Evolutionary conservation across 768 basidiomycete genomes (phyloP).

Genomic region (Podaxis pistillaris): DNA sequence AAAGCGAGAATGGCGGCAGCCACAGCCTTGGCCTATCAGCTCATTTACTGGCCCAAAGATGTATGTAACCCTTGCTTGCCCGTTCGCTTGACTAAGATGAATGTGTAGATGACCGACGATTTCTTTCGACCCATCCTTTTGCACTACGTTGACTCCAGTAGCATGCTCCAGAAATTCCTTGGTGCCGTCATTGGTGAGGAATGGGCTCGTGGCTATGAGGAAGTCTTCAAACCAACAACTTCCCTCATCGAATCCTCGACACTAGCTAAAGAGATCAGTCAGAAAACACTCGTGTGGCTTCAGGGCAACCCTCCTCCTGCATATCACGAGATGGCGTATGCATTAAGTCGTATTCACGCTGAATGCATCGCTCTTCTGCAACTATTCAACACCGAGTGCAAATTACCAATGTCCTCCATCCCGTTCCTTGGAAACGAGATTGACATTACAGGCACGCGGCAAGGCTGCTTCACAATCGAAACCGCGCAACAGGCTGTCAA

Average conservation of each 20-base stretch:
- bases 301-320: constrained; percentile 73
- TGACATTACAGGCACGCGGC: constrained; percentile 65
- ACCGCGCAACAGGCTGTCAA: constrained; percentile 74
- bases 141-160: constrained; percentile 82
- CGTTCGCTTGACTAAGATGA: background rate
- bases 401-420: constrained; percentile 75
- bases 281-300: constrained; percentile 68
- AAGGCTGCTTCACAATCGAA: constrained; percentile 74
- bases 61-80: constrained; percentile 34
- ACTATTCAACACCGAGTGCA: constrained; percentile 84
- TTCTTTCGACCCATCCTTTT: constrained; percentile 72
- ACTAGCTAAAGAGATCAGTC: constrained; percentile 65
- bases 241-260: constrained; percentile 53
- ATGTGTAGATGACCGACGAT: constrained; percentile 44
- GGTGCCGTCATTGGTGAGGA: constrained; percentile 87
- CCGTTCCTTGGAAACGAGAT: constrained; percentile 77
- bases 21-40: constrained; percentile 69
- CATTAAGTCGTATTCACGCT: constrained; percentile 73
- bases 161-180: constrained; percentile 89
- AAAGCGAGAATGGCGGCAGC: constrained; percentile 80
- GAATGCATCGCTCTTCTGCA: constrained; percentile 83
- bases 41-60: constrained; percentile 63
- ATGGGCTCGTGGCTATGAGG: constrained; percentile 72
- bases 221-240: constrained; percentile 21
- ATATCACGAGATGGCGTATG: constrained; percentile 89